Conservation (phyloP, 169 alveolate genomes). For the Plasmodium gonderi region DNA sequence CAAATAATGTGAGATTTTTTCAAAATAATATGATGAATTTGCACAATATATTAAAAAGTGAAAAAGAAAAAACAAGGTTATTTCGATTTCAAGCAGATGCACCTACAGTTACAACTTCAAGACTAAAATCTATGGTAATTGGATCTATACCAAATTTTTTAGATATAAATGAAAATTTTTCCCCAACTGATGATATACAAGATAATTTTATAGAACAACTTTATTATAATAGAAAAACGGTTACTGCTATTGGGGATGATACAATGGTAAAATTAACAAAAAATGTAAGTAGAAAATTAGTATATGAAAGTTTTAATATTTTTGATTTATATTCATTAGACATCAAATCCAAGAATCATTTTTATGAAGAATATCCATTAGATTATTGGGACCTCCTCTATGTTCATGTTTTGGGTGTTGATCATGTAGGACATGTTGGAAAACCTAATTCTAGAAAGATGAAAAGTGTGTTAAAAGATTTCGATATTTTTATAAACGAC, state of each 20-base stretch:
- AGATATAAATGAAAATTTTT: conserved; percentile 60
- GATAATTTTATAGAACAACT: conserved; percentile 60
- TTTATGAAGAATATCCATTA: conserved; percentile 45
- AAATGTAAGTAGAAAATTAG: conserved; percentile 28
- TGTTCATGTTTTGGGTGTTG: conserved; percentile 80
- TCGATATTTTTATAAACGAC: conserved; percentile 76
- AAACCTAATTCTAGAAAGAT: conserved; percentile 68
- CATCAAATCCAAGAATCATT: conserved; percentile 22
- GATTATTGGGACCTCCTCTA: conserved; percentile 69
- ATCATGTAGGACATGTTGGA: conserved; percentile 82
- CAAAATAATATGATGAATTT: conserved; percentile 75
- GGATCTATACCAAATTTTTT: conserved; percentile 79
- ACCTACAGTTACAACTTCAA: conserved; percentile 80
- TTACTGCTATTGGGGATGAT: conserved; percentile 62
- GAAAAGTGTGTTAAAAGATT: conserved; percentile 73
- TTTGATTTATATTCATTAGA: conserved; percentile 57
- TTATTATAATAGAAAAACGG: conserved; percentile 28
- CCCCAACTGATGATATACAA: conserved; percentile 19
- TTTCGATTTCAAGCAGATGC: conserved; percentile 78
- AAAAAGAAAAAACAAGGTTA: conserved; percentile 58
- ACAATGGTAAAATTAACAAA: conserved; percentile 32
- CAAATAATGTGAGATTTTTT: conserved; percentile 25
- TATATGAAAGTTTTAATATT: conserved; percentile 62
- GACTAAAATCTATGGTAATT: conserved; percentile 75
- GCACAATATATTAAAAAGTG: conserved; percentile 68